Evolutionary conservation across 805 yeast species (phyloP).

Genomic region (Candida railenensis): DNA sequence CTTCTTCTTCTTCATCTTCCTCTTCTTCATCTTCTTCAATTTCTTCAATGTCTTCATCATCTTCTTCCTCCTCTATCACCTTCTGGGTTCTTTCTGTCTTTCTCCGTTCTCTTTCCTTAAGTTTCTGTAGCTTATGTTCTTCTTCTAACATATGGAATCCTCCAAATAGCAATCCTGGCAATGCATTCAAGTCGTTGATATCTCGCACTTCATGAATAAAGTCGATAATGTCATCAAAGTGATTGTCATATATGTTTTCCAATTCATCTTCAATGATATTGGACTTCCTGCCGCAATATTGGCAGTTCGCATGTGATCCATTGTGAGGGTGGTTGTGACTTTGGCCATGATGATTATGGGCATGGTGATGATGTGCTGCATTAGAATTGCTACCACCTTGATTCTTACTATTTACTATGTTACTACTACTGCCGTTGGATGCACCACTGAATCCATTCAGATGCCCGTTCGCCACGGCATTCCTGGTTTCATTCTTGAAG

Average conservation of each 20-base stretch:
- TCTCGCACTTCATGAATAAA: constrained; percentile 39
- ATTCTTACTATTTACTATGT: constrained; percentile 4
- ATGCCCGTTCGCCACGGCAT: constrained; percentile 4
- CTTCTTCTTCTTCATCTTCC: neutral
- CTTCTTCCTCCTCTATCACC: neutral
- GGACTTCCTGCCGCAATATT: constrained; percentile 75
- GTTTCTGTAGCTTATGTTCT: constrained; percentile 28
- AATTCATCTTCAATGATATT: constrained; percentile 73
- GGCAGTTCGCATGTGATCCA: constrained; percentile 39
- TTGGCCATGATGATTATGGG: constrained; percentile 14
- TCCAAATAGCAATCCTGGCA: constrained; percentile 35
- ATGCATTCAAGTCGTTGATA: constrained; percentile 33
- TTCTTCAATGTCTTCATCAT: neutral
- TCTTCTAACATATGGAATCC: constrained; percentile 36
- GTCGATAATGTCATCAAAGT: constrained; percentile 49
- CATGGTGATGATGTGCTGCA: constrained; percentile 41
- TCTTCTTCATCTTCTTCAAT: neutral
- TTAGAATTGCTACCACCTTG: constrained; percentile 1
- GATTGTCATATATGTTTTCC: constrained; percentile 68
- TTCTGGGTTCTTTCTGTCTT: neutral
- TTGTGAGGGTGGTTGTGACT: neutral
- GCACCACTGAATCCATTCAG: neutral
- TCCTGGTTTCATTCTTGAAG: constrained; percentile 45
- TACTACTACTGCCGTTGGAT: constrained; percentile 3
- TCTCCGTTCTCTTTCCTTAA: constrained; percentile 15